Conservation (phyloP, 2,329 filamentous ascomycete species). For the Exophiala sp. region DNA sequence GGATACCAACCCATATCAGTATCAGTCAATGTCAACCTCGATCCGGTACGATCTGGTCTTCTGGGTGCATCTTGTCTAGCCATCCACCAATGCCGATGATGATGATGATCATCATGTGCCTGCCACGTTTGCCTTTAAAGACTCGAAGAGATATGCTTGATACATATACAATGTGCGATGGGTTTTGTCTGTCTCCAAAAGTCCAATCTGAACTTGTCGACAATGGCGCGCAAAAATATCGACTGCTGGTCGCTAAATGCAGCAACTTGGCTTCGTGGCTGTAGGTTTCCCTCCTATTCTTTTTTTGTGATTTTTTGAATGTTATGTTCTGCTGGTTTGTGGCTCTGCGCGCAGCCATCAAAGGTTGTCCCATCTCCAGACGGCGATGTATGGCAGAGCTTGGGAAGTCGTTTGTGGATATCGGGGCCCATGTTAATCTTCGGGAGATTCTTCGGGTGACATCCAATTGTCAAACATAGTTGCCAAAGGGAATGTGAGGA, state of each 20-base stretch:
- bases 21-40: neutral
- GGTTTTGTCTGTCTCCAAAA: neutral
- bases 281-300: constrained; percentile 26
- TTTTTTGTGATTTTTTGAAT: constrained; percentile 23
- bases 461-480: neutral
- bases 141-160: neutral
- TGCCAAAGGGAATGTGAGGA: neutral
- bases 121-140: too few relatives aligned
- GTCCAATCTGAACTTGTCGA: neutral
- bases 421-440: constrained; percentile 1
- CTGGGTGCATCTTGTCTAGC: neutral
- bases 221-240: neutral
- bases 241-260: neutral
- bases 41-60: neutral
- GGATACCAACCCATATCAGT: too few relatives aligned
- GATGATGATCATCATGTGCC: too few relatives aligned
- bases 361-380: neutral
- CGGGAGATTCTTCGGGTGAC: neutral
- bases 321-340: constrained; percentile 1
- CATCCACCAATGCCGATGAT: neutral
- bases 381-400: constrained; percentile 1
- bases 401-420: neutral
- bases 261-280: neutral
- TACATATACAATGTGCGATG: neutral
- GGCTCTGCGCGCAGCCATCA: constrained; percentile 9